These are phyloP conservation scores for Ophiorrhiza pumila DNA, from an alignment of 257 asterid genomes.

Conservation along the genomic window DNA sequence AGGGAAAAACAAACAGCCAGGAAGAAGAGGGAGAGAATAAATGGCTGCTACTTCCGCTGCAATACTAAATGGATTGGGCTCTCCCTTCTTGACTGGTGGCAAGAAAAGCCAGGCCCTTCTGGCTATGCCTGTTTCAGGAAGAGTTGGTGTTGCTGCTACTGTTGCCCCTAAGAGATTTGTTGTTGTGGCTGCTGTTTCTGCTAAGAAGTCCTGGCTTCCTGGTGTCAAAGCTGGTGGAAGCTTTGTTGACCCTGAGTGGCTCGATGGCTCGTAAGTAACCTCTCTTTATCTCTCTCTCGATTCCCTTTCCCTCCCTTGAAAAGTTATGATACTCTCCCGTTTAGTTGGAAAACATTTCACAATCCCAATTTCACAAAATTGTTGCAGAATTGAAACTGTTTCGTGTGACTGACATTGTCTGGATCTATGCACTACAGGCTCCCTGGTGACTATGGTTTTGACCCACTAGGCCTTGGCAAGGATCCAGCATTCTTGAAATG, in stretches of 20 bases:
- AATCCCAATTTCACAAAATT: neutral
- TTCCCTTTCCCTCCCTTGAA: neutral
- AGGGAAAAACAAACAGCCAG: neutral
- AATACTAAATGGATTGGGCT: constrained; percentile 64
- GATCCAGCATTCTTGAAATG: constrained; percentile 96
- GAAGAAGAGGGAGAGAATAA: neutral
- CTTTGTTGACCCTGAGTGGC: constrained; percentile 89
- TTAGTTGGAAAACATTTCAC: neutral
- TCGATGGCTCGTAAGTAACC: constrained; percentile 93
- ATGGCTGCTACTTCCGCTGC: constrained; percentile 98
- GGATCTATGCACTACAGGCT: constrained; percentile 46
- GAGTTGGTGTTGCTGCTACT: constrained; percentile 25
- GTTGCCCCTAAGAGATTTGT: constrained; percentile 48
- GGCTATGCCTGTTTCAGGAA: constrained; percentile 45
- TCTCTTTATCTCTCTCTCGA: neutral
- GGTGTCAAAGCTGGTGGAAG: constrained; percentile 64
- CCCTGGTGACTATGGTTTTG: constrained; percentile 93
- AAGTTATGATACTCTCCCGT: neutral
- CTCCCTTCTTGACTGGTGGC: constrained; percentile 74
- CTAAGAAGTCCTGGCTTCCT: constrained; percentile 95
- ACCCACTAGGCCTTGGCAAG: constrained; percentile 90
- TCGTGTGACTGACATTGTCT: neutral
- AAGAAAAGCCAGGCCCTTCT: constrained; percentile 59
- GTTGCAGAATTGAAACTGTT: neutral
- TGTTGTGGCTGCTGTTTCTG: constrained; percentile 62